Evolutionary conservation across 768 basidiomycete genomes (phyloP), one percentile per base, ranked within the genome.

Genomic region (Pleurotus ostreatus): DNA sequence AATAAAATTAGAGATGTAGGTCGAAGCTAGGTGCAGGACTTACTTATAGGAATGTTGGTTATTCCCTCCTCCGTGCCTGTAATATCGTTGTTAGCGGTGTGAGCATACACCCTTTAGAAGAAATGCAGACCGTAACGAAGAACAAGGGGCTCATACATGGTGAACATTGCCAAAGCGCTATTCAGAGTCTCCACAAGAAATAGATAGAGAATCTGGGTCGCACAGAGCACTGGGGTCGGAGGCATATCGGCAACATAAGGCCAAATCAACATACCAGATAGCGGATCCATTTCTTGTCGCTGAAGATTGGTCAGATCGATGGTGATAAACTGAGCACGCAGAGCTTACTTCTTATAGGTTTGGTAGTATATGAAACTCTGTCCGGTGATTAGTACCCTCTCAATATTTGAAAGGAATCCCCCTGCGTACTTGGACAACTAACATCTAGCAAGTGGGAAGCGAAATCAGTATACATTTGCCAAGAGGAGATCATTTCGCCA

Each of bases 111-210:
- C 15, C 46, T 15, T 22, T 23, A 22, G 46, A 47, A 23, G 26
- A 25, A n/a, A n/a, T 48, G 30, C 20, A 22, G 46, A 34, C 51
- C 44, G 43, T 46, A 47, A n/a, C 54, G 43, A 5, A 41, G 12
- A 23, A 61, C 30, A 20, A 58, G 43, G 15, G 57, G 56, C 46
- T 47, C 44, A 37, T 60, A 61, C 34, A 60, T 51, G 8, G 40
- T 46, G 12, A 12, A 47, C 7, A 62, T 58, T 12, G 23, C 44
- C 30, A 52, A 39, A 1, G 38, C 46, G 11, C 46, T 61, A 39
- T 61, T 53, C 11, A 53, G 2, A 9, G 61, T 61, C 25, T 62
- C 61, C 16, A 34, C 30, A 22, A 58, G 12, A 18, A 61, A 46
- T 15, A 58, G 43, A 47, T 54, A 61, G 9, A 61, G 30, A 9